Conservation (phyloP, 2,329 filamentous ascomycete genomes). For the Huntiella abstrusa region DNA sequence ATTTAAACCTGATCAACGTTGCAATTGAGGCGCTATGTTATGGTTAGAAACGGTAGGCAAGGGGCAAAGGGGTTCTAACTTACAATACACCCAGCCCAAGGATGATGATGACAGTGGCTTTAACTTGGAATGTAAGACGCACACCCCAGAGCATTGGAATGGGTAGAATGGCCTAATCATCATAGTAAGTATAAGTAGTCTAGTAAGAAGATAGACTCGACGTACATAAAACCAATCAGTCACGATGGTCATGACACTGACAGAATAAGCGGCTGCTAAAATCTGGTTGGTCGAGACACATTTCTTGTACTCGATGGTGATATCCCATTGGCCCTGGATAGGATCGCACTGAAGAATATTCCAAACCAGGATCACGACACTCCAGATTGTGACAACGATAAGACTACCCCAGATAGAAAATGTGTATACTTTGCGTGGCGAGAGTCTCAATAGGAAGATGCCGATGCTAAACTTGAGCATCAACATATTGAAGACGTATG, state of each 20-base stretch:
- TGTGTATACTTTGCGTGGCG: slow-evolving; percentile 26
- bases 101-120: slow-evolving; percentile 30
- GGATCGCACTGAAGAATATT: slow-evolving; percentile 32
- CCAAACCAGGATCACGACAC: slow-evolving; percentile 31
- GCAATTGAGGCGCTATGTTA: slow-evolving; percentile 29
- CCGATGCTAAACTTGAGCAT: slow-evolving; percentile 38
- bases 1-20: slow-evolving; percentile 32
- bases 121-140: slow-evolving; percentile 32
- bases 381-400: slow-evolving; percentile 27
- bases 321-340: slow-evolving; percentile 33
- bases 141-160: slow-evolving; percentile 36
- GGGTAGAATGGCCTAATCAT: slow-evolving; percentile 26
- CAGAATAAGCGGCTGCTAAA: slow-evolving; percentile 29
- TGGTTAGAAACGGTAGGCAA: background rate
- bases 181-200: background rate
- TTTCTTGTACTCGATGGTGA: slow-evolving; percentile 23
- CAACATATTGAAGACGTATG: slow-evolving; percentile 35
- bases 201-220: background rate
- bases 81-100: slow-evolving; percentile 32
- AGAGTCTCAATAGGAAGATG: slow-evolving; percentile 31
- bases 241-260: slow-evolving; percentile 32
- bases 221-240: slow-evolving; percentile 35
- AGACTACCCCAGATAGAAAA: slow-evolving; percentile 29
- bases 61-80: slow-evolving; percentile 8
- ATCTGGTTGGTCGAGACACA: slow-evolving; percentile 27